These are phyloP conservation scores for Penicillium hesseltinei DNA, from an alignment of 2,329 filamentous ascomycete genomes.

Conservation along the genomic window DNA sequence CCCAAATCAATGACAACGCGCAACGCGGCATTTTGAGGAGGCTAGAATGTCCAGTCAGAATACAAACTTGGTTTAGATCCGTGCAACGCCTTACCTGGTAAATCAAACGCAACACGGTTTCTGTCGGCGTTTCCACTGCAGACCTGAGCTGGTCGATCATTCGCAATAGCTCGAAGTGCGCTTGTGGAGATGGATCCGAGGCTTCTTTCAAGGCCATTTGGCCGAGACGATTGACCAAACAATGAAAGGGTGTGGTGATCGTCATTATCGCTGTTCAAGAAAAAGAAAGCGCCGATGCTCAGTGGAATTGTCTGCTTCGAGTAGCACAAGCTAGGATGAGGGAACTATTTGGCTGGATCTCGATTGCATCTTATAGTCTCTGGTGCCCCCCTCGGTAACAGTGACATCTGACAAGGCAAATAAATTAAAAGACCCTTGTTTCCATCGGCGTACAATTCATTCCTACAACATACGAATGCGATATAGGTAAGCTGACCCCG, in stretches of 20 bases:
- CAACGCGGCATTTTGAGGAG: slow-evolving; percentile 35
- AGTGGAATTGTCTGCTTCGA: neutral
- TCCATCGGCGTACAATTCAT: neutral
- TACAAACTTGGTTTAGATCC: neutral
- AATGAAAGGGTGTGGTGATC: slow-evolving; percentile 13
- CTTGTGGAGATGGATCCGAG: slow-evolving; percentile 17
- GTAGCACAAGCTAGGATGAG: slow-evolving; percentile 10
- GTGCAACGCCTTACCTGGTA: slow-evolving; percentile 30
- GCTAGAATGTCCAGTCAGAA: slow-evolving; percentile 19
- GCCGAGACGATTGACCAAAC: slow-evolving; percentile 15
- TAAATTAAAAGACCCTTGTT: neutral
- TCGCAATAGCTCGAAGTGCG: slow-evolving; percentile 29
- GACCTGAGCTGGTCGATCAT: slow-evolving; percentile 30
- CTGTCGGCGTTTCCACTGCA: slow-evolving; percentile 33
- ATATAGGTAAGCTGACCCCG: slow-evolving; percentile 4
- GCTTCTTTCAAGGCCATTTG: slow-evolving; percentile 19
- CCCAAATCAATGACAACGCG: slow-evolving; percentile 32
- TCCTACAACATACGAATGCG: slow-evolving; percentile 5
- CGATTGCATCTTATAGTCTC: slow-evolving; percentile 5
- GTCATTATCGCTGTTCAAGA: slow-evolving; percentile 15
- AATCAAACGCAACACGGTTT: slow-evolving; percentile 33
- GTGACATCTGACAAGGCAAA: slow-evolving; percentile 1
- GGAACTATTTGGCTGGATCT: slow-evolving; percentile 4
- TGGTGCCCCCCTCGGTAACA: neutral
- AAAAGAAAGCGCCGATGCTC: neutral